phyloP scores from a whole-genome alignment of 2,329 filamentous ascomycete genomes.

The Cladosporium sp. region DNA sequence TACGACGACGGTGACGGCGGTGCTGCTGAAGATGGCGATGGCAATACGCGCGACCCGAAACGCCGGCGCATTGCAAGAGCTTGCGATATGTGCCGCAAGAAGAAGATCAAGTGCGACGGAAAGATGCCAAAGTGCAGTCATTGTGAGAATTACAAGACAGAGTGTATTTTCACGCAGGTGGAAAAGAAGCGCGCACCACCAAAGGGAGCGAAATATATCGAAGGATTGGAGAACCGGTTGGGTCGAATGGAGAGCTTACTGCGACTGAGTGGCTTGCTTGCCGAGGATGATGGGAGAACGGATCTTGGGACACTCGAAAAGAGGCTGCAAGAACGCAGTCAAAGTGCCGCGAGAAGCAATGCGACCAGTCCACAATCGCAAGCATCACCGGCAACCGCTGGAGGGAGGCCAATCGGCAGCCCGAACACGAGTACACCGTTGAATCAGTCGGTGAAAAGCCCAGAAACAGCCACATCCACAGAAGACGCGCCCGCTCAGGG shows the following conservation, averaged over 20 bases:
- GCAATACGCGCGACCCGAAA: constrained; percentile 62
- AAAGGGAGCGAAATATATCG: constrained; percentile 97
- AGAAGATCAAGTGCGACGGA: constrained; percentile 96
- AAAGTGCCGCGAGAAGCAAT: constrained; percentile 28
- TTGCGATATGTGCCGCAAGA: constrained; percentile 93
- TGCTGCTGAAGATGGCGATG: constrained; percentile 20
- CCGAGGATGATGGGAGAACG: constrained; percentile 73
- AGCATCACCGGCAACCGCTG: constrained; percentile 3
- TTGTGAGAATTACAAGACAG: constrained; percentile 96
- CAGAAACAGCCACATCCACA: constrained; percentile 1
- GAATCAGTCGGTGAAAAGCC: constrained; percentile 4
- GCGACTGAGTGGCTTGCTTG: constrained; percentile 77
- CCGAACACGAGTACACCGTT: constrained; percentile 7
- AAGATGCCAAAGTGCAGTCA: constrained; percentile 93
- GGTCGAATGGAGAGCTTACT: constrained; percentile 94
- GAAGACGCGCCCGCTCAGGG: background rate
- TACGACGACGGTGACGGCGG: constrained; percentile 20
- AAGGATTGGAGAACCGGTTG: constrained; percentile 88
- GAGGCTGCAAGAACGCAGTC: constrained; percentile 51
- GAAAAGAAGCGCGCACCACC: constrained; percentile 98
- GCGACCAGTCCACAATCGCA: constrained; percentile 32
- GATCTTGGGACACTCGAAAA: constrained; percentile 86
- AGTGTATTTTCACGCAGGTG: constrained; percentile 94
- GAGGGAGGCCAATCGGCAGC: constrained; percentile 1
- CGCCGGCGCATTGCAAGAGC: constrained; percentile 82